Conservation (phyloP, 768 basidiomycete species). For the Amanita molliuscula region DNA sequence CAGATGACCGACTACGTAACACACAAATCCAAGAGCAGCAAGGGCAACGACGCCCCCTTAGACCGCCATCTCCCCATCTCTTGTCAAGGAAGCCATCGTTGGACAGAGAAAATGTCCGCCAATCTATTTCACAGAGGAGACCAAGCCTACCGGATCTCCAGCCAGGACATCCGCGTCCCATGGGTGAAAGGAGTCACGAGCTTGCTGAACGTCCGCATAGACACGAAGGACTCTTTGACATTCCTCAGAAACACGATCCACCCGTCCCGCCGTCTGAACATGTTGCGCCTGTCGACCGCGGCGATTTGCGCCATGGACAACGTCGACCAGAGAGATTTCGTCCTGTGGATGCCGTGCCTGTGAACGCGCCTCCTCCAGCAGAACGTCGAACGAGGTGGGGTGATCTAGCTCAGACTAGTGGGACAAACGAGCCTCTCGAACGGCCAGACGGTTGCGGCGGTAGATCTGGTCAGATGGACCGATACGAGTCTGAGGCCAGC, state of each 20-base stretch:
- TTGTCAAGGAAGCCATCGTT: not conserved
- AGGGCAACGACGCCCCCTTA: slow-evolving; percentile 5
- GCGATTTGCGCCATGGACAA: not conserved
- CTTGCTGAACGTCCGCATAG: not conserved
- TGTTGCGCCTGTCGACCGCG: not conserved
- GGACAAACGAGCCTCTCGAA: not conserved
- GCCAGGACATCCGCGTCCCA: not conserved
- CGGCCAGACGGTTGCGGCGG: not conserved
- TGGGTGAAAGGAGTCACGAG: not conserved
- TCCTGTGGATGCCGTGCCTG: not conserved
- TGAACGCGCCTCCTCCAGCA: not conserved
- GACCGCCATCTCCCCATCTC: slow-evolving; percentile 5
- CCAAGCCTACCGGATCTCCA: not conserved
- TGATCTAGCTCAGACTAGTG: not conserved
- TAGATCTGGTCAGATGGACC: not conserved
- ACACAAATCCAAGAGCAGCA: not conserved
- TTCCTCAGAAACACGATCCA: not conserved
- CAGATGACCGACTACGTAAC: not conserved
- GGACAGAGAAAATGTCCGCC: not conserved
- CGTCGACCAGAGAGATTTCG: not conserved
- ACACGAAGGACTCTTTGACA: slow-evolving; percentile 1
- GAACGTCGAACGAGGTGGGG: slow-evolving; percentile 4
- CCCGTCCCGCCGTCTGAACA: not conserved
- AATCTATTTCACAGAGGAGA: not conserved
- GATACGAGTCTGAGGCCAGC: not conserved